Conservation (phyloP, 257 asterid species). For the Asclepias syriaca region DNA sequence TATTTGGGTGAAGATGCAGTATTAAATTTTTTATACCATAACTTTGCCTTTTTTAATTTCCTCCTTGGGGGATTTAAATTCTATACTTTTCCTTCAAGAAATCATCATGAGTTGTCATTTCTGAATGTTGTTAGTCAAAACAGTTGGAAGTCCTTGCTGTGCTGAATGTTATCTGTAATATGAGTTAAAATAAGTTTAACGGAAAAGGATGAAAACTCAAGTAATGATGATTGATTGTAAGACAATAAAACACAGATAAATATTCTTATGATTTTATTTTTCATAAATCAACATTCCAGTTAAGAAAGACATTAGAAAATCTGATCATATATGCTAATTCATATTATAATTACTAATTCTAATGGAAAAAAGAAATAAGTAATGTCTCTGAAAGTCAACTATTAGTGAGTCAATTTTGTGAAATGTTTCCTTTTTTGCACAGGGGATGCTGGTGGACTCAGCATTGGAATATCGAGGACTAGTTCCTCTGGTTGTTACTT, state of each 20-base stretch:
- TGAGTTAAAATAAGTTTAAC: background rate
- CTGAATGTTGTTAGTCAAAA: background rate
- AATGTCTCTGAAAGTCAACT: background rate
- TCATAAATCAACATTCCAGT: background rate
- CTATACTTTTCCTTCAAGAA: background rate
- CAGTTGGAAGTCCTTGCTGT: background rate
- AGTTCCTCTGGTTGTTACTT: slow-evolving; percentile 66
- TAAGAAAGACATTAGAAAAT: background rate
- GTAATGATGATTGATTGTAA: background rate
- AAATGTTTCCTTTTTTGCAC: slow-evolving; percentile 14
- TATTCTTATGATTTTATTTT: background rate
- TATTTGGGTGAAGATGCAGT: background rate
- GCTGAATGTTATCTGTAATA: background rate
- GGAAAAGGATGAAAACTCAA: background rate
- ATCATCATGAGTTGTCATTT: background rate
- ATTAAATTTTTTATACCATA: background rate
- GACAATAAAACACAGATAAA: background rate
- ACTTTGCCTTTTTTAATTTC: background rate
- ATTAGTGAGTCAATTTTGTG: background rate
- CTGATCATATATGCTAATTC: background rate
- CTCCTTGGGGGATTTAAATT: background rate
- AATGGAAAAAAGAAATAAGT: background rate
- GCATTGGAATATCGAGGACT: slow-evolving; percentile 58
- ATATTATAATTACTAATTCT: background rate
- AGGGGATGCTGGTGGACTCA: slow-evolving; percentile 63